These are phyloP conservation scores for Triticum timopheevii DNA, from an alignment of 176 grass and related monocot genomes.

Conservation along the genomic window DNA sequence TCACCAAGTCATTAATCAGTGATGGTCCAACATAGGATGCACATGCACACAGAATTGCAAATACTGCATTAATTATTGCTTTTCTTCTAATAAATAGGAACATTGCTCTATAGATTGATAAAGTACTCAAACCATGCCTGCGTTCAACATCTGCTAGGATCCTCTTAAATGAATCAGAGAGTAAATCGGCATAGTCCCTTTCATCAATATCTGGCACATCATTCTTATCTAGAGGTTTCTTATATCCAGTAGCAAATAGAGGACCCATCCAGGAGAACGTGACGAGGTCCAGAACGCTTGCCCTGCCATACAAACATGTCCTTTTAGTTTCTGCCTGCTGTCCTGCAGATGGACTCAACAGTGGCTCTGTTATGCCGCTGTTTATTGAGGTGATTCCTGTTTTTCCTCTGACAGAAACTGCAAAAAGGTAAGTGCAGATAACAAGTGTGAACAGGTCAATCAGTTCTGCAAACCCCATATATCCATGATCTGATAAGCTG, in stretches of 20 bases:
- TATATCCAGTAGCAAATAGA: conserved; percentile 72
- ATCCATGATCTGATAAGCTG: conserved; percentile 35
- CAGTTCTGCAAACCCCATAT: conserved; percentile 50
- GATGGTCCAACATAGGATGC: conserved; percentile 93
- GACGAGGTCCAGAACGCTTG: conserved; percentile 65
- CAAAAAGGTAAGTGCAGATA: conserved; percentile 64
- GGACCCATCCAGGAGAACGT: conserved; percentile 97
- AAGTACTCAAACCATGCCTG: conserved; percentile 58
- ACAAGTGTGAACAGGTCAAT: conserved; percentile 44
- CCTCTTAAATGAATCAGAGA: conserved; percentile 64
- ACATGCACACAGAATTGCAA: conserved; percentile 75
- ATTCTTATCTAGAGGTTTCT: conserved; percentile 80
- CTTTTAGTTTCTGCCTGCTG: conserved; percentile 59
- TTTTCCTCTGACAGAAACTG: conserved; percentile 59
- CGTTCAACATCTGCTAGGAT: conserved; percentile 59
- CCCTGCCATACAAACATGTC: conserved; percentile 57
- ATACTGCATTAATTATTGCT: conserved; percentile 72
- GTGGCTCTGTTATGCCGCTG: conserved; percentile 56
- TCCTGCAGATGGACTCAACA: conserved; percentile 55
- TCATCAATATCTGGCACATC: conserved; percentile 77
- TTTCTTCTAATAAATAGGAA: conserved; percentile 74
- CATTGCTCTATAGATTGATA: conserved; percentile 77
- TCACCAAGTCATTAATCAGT: conserved; percentile 82
- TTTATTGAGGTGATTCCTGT: conserved; percentile 64
- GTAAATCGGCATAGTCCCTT: conserved; percentile 59